Conservation (phyloP, 2,329 filamentous ascomycete genomes). For the Aspergillus fumigatiaffinis region DNA sequence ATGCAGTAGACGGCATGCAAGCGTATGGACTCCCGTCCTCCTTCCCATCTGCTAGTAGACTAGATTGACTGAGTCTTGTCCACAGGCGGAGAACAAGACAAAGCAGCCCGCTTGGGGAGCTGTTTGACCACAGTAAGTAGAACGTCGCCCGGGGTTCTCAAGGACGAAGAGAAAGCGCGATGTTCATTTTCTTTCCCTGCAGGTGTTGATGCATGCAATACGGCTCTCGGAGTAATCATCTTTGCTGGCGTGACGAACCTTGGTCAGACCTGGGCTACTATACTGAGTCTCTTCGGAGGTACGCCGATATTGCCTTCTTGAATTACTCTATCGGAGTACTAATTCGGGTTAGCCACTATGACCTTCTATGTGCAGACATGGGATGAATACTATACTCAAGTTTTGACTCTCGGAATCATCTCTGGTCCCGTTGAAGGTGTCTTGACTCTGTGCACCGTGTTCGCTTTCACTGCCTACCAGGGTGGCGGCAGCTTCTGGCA, state of each 20-base stretch:
- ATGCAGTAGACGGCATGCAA: conserved; percentile 91
- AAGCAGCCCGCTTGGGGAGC: conserved; percentile 87
- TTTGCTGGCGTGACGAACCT: conserved; percentile 92
- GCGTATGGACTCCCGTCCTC: conserved; percentile 55
- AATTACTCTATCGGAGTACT: not conserved
- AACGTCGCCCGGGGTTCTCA: not conserved
- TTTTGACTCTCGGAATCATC: conserved; percentile 83
- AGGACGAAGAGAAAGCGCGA: not conserved
- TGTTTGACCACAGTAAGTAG: conserved; percentile 81
- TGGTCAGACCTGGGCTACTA: conserved; percentile 86
- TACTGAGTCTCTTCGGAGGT: conserved; percentile 79
- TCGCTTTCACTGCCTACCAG: conserved; percentile 75
- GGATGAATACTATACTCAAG: conserved; percentile 99
- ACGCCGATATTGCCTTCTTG: conserved; percentile 29
- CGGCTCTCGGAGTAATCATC: conserved; percentile 84
- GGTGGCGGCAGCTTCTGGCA: conserved; percentile 94
- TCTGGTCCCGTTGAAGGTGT: conserved; percentile 96
- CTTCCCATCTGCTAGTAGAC: not conserved
- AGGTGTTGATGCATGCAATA: conserved; percentile 91
- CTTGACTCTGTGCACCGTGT: conserved; percentile 75
- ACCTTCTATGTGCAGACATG: conserved; percentile 99
- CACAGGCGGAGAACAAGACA: conserved; percentile 77
- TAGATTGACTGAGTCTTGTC: conserved; percentile 5
- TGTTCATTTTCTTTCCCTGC: conserved; percentile 3
- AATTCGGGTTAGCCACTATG: conserved; percentile 59